Base-by-base conservation (phyloP, 441 rosid genomes). In the Aquilaria agallochum region DNA sequence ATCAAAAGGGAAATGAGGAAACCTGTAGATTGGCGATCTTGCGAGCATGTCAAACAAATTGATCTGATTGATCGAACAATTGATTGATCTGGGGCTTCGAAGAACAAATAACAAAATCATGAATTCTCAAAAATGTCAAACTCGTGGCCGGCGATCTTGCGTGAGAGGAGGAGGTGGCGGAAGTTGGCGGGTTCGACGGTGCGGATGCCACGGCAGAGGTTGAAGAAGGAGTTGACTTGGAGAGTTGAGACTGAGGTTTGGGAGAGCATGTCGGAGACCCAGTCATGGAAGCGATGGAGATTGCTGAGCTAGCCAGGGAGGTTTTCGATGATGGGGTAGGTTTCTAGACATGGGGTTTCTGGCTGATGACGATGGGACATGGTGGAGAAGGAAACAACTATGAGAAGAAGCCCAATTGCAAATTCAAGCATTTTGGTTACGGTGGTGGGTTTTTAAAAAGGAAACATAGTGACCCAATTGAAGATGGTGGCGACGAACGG, bases 271-370 rank as follows among this genome's bases (percentile, higher is more conserved):
- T 81, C 83, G 3, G 81, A 32, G 9, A 69, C 31, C 83, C 86
- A 81, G 64, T 78, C 83, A 64, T 81, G 83, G 68, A 81, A 71
- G 71, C 83, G 79, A 76, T 74, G 77, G 76, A 64, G 74, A 76
- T 78, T 76, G 50, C 75, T 77, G 78, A 81, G 78, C 64, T 77
- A 58, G 11, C 64, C 69, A 5, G 56, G 69, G 56, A 78, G 69
- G 77, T 67, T 81, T 57, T 77, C 85, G 58, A 81, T 62, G 14
- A 78, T 1, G 53, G 83, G 85, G 64, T 78, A 72, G 9, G 80
- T 73, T 44, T 73, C 57, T 30, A 79, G 83, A 60, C 72, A 78
- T 61, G 77, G 73, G 55, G 52, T 56, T 46, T 32, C 27, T 20
- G 27, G 27, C 27, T 20, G 27, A 20, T 20, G 27, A 20, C 27